phyloP scores from a whole-genome alignment of 371 early-diverging fungal genomes.

The Homolaphlyctis polyrhiza region DNA sequence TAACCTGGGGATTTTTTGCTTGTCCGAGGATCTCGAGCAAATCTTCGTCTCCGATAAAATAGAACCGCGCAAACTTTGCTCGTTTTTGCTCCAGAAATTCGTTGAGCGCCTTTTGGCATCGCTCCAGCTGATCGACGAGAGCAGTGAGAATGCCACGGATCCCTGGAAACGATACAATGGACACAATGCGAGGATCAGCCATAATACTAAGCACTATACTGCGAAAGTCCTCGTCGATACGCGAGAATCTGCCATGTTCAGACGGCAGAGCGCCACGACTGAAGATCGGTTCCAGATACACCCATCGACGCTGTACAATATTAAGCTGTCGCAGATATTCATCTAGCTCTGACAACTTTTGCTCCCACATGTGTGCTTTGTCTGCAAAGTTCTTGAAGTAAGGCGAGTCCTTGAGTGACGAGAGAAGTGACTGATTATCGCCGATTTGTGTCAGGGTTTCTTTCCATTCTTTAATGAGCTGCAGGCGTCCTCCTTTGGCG shows the following conservation, averaged over 20 bases:
- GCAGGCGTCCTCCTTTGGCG: constrained; percentile 23
- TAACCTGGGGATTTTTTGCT: constrained; percentile 40
- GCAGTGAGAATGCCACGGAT: constrained; percentile 26
- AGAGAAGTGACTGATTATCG: constrained; percentile 46
- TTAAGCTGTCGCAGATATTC: constrained; percentile 39
- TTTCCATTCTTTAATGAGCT: constrained; percentile 50
- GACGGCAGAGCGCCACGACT: constrained; percentile 39
- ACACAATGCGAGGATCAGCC: constrained; percentile 32
- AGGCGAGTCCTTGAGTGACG: constrained; percentile 45
- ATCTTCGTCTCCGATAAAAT: constrained; percentile 55
- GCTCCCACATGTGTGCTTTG: constrained; percentile 40
- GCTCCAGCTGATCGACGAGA: constrained; percentile 44
- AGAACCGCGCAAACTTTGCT: constrained; percentile 44
- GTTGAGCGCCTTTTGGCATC: constrained; percentile 49
- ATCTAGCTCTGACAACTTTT: constrained; percentile 37
- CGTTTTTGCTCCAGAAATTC: constrained; percentile 52
- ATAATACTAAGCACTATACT: constrained; percentile 27
- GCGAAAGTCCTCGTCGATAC: constrained; percentile 41
- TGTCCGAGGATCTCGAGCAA: constrained; percentile 52
- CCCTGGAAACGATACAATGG: constrained; percentile 24
- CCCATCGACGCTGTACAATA: constrained; percentile 44
- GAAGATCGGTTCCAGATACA: constrained; percentile 53
- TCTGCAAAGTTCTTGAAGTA: constrained; percentile 46
- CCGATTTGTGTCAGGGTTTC: constrained; percentile 44
- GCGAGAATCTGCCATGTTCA: constrained; percentile 36